Conservation (phyloP, 2,329 filamentous ascomycete genomes). For the Huntiella savannae region DNA sequence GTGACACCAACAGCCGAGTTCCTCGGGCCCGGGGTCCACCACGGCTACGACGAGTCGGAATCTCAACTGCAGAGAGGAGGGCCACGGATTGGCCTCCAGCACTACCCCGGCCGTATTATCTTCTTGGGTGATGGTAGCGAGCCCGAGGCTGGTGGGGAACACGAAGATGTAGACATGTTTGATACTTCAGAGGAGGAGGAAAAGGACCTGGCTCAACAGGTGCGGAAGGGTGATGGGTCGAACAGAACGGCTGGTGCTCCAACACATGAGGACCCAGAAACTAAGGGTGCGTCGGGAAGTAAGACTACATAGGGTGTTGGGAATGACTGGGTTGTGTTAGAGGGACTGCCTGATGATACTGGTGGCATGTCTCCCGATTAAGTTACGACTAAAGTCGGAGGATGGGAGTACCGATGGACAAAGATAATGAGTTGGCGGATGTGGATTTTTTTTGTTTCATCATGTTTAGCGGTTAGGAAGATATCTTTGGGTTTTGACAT, state of each 20-base stretch:
- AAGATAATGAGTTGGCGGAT: neutral
- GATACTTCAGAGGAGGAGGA: slow-evolving; percentile 64
- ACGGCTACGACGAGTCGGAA: slow-evolving; percentile 65
- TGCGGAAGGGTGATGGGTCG: slow-evolving; percentile 36
- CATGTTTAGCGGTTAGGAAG: neutral
- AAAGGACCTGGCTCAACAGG: slow-evolving; percentile 69
- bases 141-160: slow-evolving; percentile 44
- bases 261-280: slow-evolving; percentile 13
- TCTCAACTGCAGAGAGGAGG: slow-evolving; percentile 52
- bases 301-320: neutral
- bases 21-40: slow-evolving; percentile 63
- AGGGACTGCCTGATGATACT: neutral
- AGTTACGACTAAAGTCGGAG: neutral
- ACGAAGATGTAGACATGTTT: slow-evolving; percentile 84
- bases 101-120: slow-evolving; percentile 73
- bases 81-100: slow-evolving; percentile 38
- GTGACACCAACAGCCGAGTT: slow-evolving; percentile 47
- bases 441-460: too few species aligned
- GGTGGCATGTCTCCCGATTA: neutral
- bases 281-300: neutral
- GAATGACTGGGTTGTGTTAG: neutral
- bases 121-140: slow-evolving; percentile 90
- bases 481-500: slow-evolving; percentile 3
- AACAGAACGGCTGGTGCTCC: slow-evolving; percentile 12
- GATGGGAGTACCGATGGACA: neutral